Evolutionary conservation across 2,329 filamentous ascomycete genomes (phyloP).

Genomic region (Bretziella fagacearum): DNA sequence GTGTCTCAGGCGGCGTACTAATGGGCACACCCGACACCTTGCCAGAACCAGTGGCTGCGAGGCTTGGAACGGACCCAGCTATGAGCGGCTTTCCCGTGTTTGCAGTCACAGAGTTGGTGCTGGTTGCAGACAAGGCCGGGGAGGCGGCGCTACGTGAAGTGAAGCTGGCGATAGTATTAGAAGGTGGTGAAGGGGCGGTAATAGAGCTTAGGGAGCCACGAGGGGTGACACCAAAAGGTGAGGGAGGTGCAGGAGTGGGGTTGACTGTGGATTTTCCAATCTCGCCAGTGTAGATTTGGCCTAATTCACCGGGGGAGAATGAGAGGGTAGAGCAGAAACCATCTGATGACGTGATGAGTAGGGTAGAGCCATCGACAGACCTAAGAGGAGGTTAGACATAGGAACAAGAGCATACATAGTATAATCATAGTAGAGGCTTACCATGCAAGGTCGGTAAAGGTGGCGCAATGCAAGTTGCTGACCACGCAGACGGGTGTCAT

Average conservation of each 20-base stretch:
- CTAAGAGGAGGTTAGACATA: constrained; percentile 18
- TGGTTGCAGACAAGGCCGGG: constrained; percentile 34
- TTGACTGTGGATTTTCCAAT: constrained; percentile 54
- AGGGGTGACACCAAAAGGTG: constrained; percentile 60
- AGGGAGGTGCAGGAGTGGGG: constrained; percentile 42
- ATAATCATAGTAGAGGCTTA: constrained; percentile 29
- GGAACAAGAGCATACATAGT: background rate
- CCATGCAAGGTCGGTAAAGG: constrained; percentile 93
- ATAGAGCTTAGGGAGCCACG: constrained; percentile 47
- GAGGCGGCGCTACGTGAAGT: constrained; percentile 3
- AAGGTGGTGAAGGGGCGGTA: constrained; percentile 21
- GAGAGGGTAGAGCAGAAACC: constrained; percentile 90
- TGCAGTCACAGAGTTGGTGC: constrained; percentile 33
- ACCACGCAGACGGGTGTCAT: constrained; percentile 85
- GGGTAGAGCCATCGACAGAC: constrained; percentile 34
- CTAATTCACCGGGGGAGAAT: constrained; percentile 69
- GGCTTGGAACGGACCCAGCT: constrained; percentile 56
- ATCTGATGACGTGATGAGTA: constrained; percentile 94
- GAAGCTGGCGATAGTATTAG: constrained; percentile 17
- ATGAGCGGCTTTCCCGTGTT: constrained; percentile 35
- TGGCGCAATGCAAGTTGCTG: constrained; percentile 92
- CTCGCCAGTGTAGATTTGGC: constrained; percentile 63
- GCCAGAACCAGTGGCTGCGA: constrained; percentile 56
- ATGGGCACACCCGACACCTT: constrained; percentile 51
- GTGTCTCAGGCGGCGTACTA: constrained; percentile 82